phyloP scores from a whole-genome alignment of 192 early-diverging fungal species.

The Fimicolochytrium jonesii region DNA sequence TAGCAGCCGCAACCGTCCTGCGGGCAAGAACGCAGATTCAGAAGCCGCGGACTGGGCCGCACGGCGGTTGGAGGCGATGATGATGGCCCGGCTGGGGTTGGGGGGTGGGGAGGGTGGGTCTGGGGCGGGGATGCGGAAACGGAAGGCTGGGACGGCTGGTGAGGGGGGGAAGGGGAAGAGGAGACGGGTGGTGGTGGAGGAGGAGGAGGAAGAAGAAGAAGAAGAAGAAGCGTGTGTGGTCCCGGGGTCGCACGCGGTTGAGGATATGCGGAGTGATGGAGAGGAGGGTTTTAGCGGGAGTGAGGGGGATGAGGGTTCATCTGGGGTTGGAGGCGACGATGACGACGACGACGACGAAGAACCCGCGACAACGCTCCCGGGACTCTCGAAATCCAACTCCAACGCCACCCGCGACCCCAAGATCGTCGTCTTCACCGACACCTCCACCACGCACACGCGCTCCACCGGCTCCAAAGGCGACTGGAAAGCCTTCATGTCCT shows the following conservation, averaged over 20 bases:
- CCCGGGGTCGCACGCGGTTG: not conserved
- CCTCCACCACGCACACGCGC: not conserved
- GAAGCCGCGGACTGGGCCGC: conserved; percentile 19
- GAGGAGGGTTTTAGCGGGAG: too few relatives aligned
- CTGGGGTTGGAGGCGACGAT: conserved; percentile 9
- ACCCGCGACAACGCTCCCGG: not conserved
- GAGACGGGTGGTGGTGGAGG: not conserved
- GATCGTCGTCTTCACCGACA: not conserved
- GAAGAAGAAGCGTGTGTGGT: not conserved
- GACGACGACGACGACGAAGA: conserved; percentile 15
- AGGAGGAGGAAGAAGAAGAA: not conserved
- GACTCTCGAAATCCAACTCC: not conserved
- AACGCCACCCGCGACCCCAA: not conserved
- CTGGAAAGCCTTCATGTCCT: conserved; percentile 15
- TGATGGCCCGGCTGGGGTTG: conserved; percentile 22
- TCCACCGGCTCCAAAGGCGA: not conserved
- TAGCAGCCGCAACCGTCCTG: too few relatives aligned
- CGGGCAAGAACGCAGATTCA: too few relatives aligned
- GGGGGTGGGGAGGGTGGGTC: not conserved
- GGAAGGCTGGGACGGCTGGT: not conserved
- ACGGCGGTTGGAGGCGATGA: conserved; percentile 6
- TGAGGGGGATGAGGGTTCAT: too few relatives aligned
- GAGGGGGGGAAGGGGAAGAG: not conserved
- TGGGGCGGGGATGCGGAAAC: not conserved
- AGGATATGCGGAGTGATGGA: conserved; percentile 23